A percentile compares a stretch with the other conserved stretches of the same genome.
Conservation (phyloP, 2,329 filamentous ascomycete genomes). For the Colletotrichum tofieldiae region DNA sequence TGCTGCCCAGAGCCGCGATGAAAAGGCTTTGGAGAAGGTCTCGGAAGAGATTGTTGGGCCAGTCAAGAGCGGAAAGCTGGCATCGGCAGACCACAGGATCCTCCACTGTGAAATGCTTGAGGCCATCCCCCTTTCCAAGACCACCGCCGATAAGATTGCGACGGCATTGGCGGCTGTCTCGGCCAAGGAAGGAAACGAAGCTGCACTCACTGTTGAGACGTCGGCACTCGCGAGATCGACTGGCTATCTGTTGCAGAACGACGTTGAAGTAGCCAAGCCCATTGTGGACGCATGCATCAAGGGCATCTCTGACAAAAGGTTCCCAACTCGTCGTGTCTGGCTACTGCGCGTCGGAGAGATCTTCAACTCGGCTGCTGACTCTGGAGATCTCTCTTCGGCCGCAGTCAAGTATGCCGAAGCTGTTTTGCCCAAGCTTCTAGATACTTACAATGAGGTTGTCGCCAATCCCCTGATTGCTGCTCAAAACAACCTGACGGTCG, state of each 20-base stretch:
- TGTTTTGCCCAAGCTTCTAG: slow-evolving; percentile 70
- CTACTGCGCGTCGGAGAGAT: slow-evolving; percentile 81
- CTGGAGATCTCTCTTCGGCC: slow-evolving; percentile 46
- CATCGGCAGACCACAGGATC: slow-evolving; percentile 87
- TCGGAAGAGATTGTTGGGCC: slow-evolving; percentile 84
- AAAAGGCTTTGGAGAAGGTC: slow-evolving; percentile 74
- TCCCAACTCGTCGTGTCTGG: slow-evolving; percentile 85
- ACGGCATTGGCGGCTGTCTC: slow-evolving; percentile 78
- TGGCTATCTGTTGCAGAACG: slow-evolving; percentile 73
- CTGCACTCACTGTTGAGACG: slow-evolving; percentile 83
- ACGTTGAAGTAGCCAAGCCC: slow-evolving; percentile 74
- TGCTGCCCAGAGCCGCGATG: slow-evolving; percentile 73
- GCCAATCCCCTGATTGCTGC: slow-evolving; percentile 84
- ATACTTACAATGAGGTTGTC: slow-evolving; percentile 83
- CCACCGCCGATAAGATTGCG: slow-evolving; percentile 77
- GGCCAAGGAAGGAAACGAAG: slow-evolving; percentile 90
- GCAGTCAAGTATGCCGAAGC: slow-evolving; percentile 68
- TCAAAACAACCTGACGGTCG: slow-evolving; percentile 86
- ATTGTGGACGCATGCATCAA: slow-evolving; percentile 82
- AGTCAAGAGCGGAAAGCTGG: slow-evolving; percentile 86
- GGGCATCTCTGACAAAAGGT: slow-evolving; percentile 88
- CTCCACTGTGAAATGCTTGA: slow-evolving; percentile 87
- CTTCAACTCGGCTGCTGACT: slow-evolving; percentile 63
- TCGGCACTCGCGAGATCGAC: slow-evolving; percentile 78
- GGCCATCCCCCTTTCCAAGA: slow-evolving; percentile 71